Percentiles rank a stretch among this genome's conserved stretches.
Conservation (phyloP, 1,284 basidiomycete species). For the Microbotryum lychnidis-dioicae region DNA sequence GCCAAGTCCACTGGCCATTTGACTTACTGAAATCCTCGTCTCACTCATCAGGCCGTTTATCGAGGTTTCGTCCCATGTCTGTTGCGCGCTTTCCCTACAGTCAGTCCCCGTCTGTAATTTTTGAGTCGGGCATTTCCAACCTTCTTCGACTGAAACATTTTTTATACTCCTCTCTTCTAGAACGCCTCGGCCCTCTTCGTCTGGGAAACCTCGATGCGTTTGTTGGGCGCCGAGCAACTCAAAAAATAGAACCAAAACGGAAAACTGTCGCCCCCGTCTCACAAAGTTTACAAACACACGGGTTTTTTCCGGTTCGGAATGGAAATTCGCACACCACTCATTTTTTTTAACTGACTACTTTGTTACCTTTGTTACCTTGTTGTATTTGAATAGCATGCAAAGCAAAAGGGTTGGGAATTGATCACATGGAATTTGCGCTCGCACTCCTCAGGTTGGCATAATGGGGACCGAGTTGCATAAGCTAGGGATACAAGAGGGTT, state of each 20-base stretch:
- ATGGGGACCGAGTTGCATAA: too few relatives aligned
- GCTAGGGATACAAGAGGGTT: too few relatives aligned
- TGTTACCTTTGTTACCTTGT: too few relatives aligned
- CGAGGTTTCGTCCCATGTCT: slow-evolving; percentile 49
- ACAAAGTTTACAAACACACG: too few relatives aligned
- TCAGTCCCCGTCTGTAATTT: not conserved
- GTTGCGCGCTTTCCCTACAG: slow-evolving; percentile 58
- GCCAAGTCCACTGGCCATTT: not conserved
- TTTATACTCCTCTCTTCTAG: not conserved
- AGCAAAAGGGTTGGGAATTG: too few relatives aligned
- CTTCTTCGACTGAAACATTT: not conserved
- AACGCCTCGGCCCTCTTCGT: slow-evolving; percentile 65
- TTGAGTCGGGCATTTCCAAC: not conserved
- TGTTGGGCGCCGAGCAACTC: slow-evolving; percentile 54
- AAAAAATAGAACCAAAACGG: slow-evolving; percentile 2
- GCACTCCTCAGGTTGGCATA: too few relatives aligned
- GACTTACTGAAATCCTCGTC: not conserved
- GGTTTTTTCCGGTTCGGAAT: too few relatives aligned
- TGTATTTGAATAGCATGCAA: too few relatives aligned
- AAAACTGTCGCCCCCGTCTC: not conserved
- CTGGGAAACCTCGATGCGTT: slow-evolving; percentile 58
- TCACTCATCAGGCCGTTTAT: slow-evolving; percentile 49
- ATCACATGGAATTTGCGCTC: too few relatives aligned
- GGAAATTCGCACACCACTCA: too few relatives aligned
- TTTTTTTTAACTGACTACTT: too few relatives aligned